phyloP scores from a whole-genome alignment of 129 eudicot genomes.

The Kitagawia praeruptora region DNA sequence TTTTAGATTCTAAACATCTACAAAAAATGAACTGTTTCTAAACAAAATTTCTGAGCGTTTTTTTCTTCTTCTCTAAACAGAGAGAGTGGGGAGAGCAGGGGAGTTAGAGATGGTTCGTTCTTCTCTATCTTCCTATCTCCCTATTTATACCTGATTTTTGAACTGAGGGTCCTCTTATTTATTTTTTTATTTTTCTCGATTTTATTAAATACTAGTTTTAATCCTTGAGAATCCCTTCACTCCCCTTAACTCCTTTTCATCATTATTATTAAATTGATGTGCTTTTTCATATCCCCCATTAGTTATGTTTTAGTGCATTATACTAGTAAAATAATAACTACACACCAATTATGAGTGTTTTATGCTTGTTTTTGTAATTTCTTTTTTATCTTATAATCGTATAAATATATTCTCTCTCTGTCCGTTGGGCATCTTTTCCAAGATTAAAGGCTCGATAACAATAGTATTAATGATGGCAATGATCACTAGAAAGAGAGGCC shows the following conservation, averaged over 20 bases:
- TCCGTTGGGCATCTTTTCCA: slow-evolving; percentile 4
- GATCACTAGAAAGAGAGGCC: slow-evolving; percentile 9
- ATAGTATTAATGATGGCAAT: not conserved
- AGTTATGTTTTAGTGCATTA: not conserved
- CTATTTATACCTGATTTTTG: slow-evolving; percentile 50
- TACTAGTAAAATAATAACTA: not conserved
- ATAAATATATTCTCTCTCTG: not conserved
- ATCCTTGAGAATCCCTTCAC: not conserved
- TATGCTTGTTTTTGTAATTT: not conserved
- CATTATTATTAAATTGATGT: not conserved
- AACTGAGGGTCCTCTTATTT: slow-evolving; percentile 10
- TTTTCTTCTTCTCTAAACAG: not conserved
- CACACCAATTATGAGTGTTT: not conserved
- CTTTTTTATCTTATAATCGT: not conserved
- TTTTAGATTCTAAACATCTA: not conserved
- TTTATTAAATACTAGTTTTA: not conserved
- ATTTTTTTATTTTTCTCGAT: not conserved
- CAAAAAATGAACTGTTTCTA: not conserved
- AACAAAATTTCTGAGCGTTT: not conserved
- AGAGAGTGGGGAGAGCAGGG: not conserved
- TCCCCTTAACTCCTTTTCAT: not conserved
- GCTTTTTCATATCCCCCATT: slow-evolving; percentile 2
- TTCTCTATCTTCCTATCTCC: not conserved
- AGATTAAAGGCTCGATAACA: not conserved
- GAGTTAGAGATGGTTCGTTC: not conserved